Percentiles rank a stretch among this genome's conserved stretches.
phyloP scores from a whole-genome alignment of 768 basidiomycete species.

The Rhodosporidiobolus sp. region DNA sequence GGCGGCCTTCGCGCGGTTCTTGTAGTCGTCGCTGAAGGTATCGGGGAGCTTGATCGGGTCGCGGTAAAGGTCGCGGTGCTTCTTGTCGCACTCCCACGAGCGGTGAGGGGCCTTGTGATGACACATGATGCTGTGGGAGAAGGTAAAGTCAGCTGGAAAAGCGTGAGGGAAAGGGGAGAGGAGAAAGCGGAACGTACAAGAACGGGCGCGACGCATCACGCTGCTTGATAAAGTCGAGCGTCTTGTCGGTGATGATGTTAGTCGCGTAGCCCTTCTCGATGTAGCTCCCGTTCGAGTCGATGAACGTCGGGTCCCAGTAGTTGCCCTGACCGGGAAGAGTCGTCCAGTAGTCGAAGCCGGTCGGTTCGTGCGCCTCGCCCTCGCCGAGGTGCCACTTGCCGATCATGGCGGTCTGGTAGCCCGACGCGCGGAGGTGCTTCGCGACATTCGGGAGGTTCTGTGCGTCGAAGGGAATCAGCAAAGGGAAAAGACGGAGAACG shows the following conservation, averaged over 20 bases:
- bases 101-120: conserved; percentile 44
- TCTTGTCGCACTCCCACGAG: conserved; percentile 41
- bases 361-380: conserved; percentile 35
- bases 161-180: no score
- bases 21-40: conserved; percentile 42
- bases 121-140: conserved; percentile 40
- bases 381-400: conserved; percentile 39
- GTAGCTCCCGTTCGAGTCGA: conserved; percentile 7
- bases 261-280: conserved; percentile 36
- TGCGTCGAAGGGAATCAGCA: no score
- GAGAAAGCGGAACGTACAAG: no score
- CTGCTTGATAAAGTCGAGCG: conserved; percentile 36
- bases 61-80: conserved; percentile 39
- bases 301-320: conserved; percentile 40
- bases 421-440: conserved; percentile 27
- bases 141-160: no score
- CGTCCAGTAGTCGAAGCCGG: conserved; percentile 40
- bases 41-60: conserved; percentile 38
- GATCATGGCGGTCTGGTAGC: conserved; percentile 34
- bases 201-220: conserved; percentile 36
- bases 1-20: conserved; percentile 41
- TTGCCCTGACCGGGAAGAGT: conserved; percentile 39
- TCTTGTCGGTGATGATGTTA: conserved; percentile 31
- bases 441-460: conserved; percentile 38
- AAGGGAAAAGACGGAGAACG: no score